Evolutionary conservation across 2,329 filamentous ascomycete species (phyloP), one percentile per base, ranked within the genome.

Genomic region (Penicillium sp.): DNA sequence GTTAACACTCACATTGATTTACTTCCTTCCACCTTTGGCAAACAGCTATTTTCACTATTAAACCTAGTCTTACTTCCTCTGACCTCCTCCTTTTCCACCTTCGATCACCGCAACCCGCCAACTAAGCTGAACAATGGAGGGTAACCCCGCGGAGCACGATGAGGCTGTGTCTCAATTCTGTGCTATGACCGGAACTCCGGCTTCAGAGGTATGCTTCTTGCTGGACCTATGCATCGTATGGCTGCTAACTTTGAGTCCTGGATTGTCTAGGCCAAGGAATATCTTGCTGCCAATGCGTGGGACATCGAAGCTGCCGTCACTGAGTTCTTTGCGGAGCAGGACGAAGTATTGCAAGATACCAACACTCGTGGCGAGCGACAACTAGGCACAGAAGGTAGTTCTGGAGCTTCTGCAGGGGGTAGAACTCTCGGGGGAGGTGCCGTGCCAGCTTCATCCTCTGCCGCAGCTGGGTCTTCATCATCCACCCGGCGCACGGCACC

Each of bases 261-360:
- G 22, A 10, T 28, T 26, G 30, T 30, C 1, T 59, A 91, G 88
- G 88, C 88, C 44, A 79, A 79, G 53, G 80, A 87, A 58, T 88
- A 88, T 62, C 84, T 93, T 8, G 77, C 79, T 22, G 80, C 82
- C 35, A 85, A 82, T 66, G 76, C 82, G 61, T 91, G 88, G 87
- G 82, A 91, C 66, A 75, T 90, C 41, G 78, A 82, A 61, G 75
- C 79, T 10, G 88, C 88, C 16, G 81, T 83, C 51, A 80, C 83
- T 30, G 81, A 84, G 48, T 89, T 81, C 75, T 90, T 84, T 67
- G 73, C 75, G 33, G 75, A 77, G 56, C 76, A 78, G 60, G 69
- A 77, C 53, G 73, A 77, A 58, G 67, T 66, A 26, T 56, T 69
- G 51, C 67, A 73, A 55, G 73, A 71, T 37, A 69, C 59, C 56